Evolutionary conservation across 345 rosid genomes (phyloP).

Genomic region (Brassica cretica): DNA sequence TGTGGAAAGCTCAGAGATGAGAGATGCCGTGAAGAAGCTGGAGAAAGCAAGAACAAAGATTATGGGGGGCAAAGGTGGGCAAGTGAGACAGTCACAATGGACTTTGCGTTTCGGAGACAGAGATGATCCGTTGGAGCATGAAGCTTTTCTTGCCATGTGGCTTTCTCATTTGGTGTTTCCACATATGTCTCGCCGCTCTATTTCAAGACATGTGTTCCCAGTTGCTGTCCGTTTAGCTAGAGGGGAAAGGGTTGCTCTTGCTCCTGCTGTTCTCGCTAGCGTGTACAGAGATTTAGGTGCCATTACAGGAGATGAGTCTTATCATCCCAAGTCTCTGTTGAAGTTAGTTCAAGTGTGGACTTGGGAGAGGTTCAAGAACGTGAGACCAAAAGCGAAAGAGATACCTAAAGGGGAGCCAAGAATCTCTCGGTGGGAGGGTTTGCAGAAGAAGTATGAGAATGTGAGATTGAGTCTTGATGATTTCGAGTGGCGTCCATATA

Average conservation of each 20-base stretch:
- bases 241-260: conserved; percentile 48
- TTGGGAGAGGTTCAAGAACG: neutral
- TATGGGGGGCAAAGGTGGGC: neutral
- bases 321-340: neutral
- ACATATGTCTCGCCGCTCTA: neutral
- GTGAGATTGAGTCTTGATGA: neutral
- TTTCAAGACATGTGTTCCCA: neutral
- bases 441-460: neutral
- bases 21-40: neutral
- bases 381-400: neutral
- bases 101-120: conserved; percentile 34
- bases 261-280: conserved; percentile 46
- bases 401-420: neutral
- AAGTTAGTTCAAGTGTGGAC: neutral
- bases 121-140: conserved; percentile 39
- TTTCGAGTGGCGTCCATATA: neutral
- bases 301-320: too few species aligned
- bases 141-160: conserved; percentile 53
- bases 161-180: conserved; percentile 37
- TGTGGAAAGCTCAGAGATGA: neutral
- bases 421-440: neutral
- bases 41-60: neutral
- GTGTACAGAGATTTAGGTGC: neutral
- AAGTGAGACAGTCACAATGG: conserved; percentile 22
- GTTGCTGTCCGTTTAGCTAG: conserved; percentile 48